phyloP scores from a whole-genome alignment of 805 yeast species.

The Metschnikowia similis region DNA sequence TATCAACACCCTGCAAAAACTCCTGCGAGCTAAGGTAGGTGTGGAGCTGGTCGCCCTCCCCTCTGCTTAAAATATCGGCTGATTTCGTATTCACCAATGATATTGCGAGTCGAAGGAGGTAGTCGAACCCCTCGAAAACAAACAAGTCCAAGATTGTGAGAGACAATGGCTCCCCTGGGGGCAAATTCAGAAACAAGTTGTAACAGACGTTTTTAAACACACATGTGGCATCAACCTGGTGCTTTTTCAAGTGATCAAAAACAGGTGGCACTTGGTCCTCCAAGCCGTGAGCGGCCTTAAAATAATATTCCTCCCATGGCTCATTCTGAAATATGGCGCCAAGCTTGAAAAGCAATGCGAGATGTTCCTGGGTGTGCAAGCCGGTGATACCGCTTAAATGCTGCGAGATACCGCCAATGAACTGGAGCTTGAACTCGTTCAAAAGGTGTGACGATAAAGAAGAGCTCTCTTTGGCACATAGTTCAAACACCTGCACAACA shows the following conservation, averaged over 20 bases:
- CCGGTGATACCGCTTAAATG: slow-evolving; percentile 18
- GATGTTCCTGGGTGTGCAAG: slow-evolving; percentile 23
- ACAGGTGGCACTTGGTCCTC: slow-evolving; percentile 28
- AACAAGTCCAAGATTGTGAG: slow-evolving; percentile 30
- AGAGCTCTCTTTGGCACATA: slow-evolving; percentile 25
- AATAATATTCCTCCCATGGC: slow-evolving; percentile 25
- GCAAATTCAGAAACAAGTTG: slow-evolving; percentile 16
- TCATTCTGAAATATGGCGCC: slow-evolving; percentile 26
- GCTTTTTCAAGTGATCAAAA: slow-evolving; percentile 31
- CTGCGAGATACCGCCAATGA: slow-evolving; percentile 20
- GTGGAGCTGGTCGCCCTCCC: slow-evolving; percentile 22
- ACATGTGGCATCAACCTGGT: slow-evolving; percentile 29
- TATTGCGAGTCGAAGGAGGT: slow-evolving; percentile 26
- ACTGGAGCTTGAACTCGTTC: slow-evolving; percentile 13
- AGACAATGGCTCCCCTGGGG: not conserved
- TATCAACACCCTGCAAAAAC: slow-evolving; percentile 1
- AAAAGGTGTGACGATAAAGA: slow-evolving; percentile 1
- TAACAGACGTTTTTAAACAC: slow-evolving; percentile 19
- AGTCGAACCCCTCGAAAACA: slow-evolving; percentile 38
- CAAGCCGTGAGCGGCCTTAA: slow-evolving; percentile 32
- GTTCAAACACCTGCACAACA: slow-evolving; percentile 28
- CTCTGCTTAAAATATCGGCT: slow-evolving; percentile 15
- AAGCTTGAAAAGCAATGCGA: slow-evolving; percentile 33
- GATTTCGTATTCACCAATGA: slow-evolving; percentile 19
- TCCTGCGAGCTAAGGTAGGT: slow-evolving; percentile 5